Conservation (phyloP, 1,139 yeast species). For the Scheffersomyces quercinus region DNA sequence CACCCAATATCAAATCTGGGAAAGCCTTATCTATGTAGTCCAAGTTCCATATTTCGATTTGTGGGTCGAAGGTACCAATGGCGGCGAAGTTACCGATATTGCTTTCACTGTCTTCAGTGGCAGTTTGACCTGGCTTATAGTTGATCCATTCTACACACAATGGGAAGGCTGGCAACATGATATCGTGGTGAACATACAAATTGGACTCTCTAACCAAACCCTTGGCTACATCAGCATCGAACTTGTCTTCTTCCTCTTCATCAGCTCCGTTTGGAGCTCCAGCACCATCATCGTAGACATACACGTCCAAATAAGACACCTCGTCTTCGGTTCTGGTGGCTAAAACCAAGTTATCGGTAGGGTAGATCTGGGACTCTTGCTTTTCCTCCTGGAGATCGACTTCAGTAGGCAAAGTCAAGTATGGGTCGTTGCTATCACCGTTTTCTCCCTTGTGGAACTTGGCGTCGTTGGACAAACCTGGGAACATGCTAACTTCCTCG, state of each 20-base stretch:
- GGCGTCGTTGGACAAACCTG: slow-evolving; percentile 63
- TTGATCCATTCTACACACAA: slow-evolving; percentile 95
- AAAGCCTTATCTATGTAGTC: slow-evolving; percentile 91
- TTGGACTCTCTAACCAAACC: slow-evolving; percentile 72
- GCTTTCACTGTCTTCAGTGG: slow-evolving; percentile 31
- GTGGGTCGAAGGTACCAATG: slow-evolving; percentile 95
- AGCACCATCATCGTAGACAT: slow-evolving; percentile 93
- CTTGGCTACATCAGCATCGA: slow-evolving; percentile 65
- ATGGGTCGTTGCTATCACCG: slow-evolving; percentile 58
- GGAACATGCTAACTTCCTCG: slow-evolving; percentile 61
- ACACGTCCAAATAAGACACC: slow-evolving; percentile 86
- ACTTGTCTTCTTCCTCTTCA: slow-evolving; percentile 61
- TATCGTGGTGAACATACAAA: slow-evolving; percentile 91
- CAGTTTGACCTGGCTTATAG: slow-evolving; percentile 54
- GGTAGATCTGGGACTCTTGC: slow-evolving; percentile 81
- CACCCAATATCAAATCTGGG: slow-evolving; percentile 92
- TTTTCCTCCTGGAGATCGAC: slow-evolving; percentile 70
- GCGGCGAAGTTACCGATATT: slow-evolving; percentile 90
- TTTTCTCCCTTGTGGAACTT: slow-evolving; percentile 55
- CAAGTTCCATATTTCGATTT: slow-evolving; percentile 94
- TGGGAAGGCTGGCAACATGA: slow-evolving; percentile 97
- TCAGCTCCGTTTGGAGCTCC: slow-evolving; percentile 66
- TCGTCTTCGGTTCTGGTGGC: slow-evolving; percentile 98
- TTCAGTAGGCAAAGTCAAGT: slow-evolving; percentile 70
- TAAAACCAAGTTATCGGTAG: slow-evolving; percentile 85